Base-by-base conservation (phyloP, 345 rosid genomes). In the Gossypium bickii region DNA sequence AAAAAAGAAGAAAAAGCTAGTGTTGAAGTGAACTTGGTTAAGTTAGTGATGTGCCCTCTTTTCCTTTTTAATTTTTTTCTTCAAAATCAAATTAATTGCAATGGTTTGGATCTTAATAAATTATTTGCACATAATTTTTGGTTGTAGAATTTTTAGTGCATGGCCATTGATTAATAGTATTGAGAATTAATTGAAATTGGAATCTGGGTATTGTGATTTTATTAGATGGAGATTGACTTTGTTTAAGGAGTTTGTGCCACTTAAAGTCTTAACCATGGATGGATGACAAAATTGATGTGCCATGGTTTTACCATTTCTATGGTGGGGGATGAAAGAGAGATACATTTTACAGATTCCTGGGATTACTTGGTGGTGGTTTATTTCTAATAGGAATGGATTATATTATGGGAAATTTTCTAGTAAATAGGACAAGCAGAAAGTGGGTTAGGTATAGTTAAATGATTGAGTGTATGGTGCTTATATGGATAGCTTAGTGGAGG, bases 81-180 rank as follows among this genome's bases (percentile, higher is more conserved):
- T 25, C n/a, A 44, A 12, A 58, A 12, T 56, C 17, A 16, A 22
- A 4, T 72, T 44, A 44, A 22, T 72, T n/a, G 34, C 12, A 22
- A 34, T 66, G 13, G 47, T 60, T 48, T 73, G 43, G 76, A 73
- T 73, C 68, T 25, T 44, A 45, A 43, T 59, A 5, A n/a, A 9
- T 13, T 47, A 2, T 59, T 59, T 52, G 62, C 20, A 34, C 18
- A 22, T 6, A 48, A 9, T 47, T 47, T 45, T 47, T 47, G 24
- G 9, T 60, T 16, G 11, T 25, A 20, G 51, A 10, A 7, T 9
- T n/a, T 18, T 29, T 25, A 10, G 34, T 53, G 7, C 49, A 38
- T 47, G 66, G 49, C n/a, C n/a, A 53, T 71, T 55, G 12, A 73
- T 62, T 62, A 6, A 24, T 48, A 61, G 16, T 60, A 17, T 60